Percentiles rank a stretch among this genome's conserved stretches.
Conservation (phyloP, 1,139 yeast species). For the Williopsis jadinii region DNA sequence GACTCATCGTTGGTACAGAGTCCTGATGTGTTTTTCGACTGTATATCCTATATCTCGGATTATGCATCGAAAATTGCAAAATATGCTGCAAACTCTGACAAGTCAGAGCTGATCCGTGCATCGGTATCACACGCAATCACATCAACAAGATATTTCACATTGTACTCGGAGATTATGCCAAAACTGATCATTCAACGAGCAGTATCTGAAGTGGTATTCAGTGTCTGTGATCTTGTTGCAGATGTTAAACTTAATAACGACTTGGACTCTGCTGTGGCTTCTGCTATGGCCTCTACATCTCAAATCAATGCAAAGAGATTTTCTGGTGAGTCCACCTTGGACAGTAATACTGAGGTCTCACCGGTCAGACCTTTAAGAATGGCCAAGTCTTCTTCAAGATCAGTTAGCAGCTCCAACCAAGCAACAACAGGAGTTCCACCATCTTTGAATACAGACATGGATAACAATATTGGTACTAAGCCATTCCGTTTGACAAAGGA, state of each 20-base stretch:
- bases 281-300: too few relatives aligned
- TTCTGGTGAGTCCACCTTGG: slow-evolving; percentile 1
- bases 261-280: too few relatives aligned
- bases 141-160: slow-evolving; percentile 68
- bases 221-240: slow-evolving; percentile 64
- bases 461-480: slow-evolving; percentile 7
- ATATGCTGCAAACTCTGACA: slow-evolving; percentile 32
- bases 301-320: background rate
- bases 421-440: slow-evolving; percentile 3
- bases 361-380: slow-evolving; percentile 55
- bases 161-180: slow-evolving; percentile 61
- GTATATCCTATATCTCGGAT: slow-evolving; percentile 45
- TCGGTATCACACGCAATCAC: slow-evolving; percentile 74
- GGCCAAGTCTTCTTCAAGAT: slow-evolving; percentile 31
- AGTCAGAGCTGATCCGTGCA: slow-evolving; percentile 44
- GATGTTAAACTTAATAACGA: slow-evolving; percentile 40
- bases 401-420: slow-evolving; percentile 8
- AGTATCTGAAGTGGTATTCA: slow-evolving; percentile 64
- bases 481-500: slow-evolving; percentile 3
- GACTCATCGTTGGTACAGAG: slow-evolving; percentile 11
- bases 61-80: slow-evolving; percentile 42
- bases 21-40: slow-evolving; percentile 42
- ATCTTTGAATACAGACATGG: slow-evolving; percentile 13
- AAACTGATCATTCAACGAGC: slow-evolving; percentile 71
- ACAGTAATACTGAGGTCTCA: slow-evolving; percentile 22